These are phyloP conservation scores for Hemileia vastatrix DNA, from an alignment of 1,284 basidiomycete genomes.

Conservation along the genomic window DNA sequence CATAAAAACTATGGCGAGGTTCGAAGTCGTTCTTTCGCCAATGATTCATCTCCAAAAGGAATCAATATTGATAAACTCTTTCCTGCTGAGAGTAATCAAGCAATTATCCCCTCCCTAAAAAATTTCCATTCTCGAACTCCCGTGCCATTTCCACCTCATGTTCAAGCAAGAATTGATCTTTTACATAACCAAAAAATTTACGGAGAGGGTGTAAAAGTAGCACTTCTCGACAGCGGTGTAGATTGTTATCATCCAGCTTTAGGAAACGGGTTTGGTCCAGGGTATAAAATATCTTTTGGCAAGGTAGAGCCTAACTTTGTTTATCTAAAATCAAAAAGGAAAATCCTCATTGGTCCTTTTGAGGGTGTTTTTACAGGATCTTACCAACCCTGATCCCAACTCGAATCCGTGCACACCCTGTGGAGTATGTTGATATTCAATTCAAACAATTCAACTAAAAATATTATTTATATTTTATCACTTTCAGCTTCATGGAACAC, in stretches of 20 bases:
- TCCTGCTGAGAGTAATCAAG: too few relatives aligned
- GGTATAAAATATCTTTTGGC: conserved; percentile 56
- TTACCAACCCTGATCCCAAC: background rate
- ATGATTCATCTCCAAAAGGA: too few relatives aligned
- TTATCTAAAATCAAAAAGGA: too few relatives aligned
- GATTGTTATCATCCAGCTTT: conserved; percentile 58
- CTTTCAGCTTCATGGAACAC: background rate
- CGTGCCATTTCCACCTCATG: background rate
- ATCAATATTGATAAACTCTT: too few relatives aligned
- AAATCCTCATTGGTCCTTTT: conserved; percentile 53
- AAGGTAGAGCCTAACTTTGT: too few relatives aligned
- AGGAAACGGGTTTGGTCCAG: conserved; percentile 56
- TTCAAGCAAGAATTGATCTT: conserved; percentile 47
- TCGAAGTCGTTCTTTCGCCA: too few relatives aligned
- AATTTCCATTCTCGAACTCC: too few relatives aligned
- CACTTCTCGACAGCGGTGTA: conserved; percentile 48
- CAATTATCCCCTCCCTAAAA: too few relatives aligned
- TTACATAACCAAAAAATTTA: conserved; percentile 51
- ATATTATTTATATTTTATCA: background rate
- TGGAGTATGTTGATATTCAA: background rate
- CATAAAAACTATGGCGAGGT: too few relatives aligned
- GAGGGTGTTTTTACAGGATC: conserved; percentile 6
- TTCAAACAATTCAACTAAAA: background rate
- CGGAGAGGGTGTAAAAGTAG: conserved; percentile 52
- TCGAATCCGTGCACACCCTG: conserved; percentile 1